These are phyloP conservation scores for Didymella arachidicola DNA, from an alignment of 2,329 filamentous ascomycete genomes.

Conservation along the genomic window DNA sequence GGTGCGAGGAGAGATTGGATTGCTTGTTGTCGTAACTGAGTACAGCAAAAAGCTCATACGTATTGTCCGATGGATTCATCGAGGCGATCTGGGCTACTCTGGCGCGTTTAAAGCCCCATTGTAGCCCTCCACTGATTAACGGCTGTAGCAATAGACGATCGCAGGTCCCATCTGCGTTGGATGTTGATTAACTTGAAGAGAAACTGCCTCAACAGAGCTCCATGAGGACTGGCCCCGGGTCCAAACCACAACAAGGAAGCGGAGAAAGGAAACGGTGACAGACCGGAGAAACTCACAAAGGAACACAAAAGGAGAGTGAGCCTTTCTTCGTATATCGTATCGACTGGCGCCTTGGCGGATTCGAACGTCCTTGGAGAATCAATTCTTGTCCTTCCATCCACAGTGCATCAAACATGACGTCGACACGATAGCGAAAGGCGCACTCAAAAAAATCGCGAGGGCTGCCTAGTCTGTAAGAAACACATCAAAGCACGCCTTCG, in stretches of 20 bases:
- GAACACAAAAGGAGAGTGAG: background rate
- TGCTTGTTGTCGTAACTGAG: slow-evolving; percentile 40
- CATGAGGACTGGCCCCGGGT: slow-evolving; percentile 22
- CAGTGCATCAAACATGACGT: background rate
- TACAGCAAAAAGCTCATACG: slow-evolving; percentile 41
- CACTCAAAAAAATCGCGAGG: background rate
- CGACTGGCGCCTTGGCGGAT: background rate
- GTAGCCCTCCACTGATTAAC: too few species aligned
- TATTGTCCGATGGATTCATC: slow-evolving; percentile 32
- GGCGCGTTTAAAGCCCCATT: too few species aligned
- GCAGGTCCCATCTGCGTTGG: slow-evolving; percentile 36
- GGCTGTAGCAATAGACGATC: slow-evolving; percentile 28
- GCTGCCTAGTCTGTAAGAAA: background rate
- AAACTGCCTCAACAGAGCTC: slow-evolving; percentile 16
- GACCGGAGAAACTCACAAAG: background rate
- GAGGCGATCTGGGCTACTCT: slow-evolving; percentile 39
- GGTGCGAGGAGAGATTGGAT: slow-evolving; percentile 40
- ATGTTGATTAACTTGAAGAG: slow-evolving; percentile 34
- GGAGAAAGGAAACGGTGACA: background rate
- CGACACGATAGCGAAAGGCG: background rate
- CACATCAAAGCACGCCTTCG: background rate
- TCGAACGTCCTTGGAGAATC: background rate
- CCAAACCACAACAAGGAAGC: slow-evolving; percentile 4
- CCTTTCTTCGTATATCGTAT: background rate
- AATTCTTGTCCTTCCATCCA: background rate